Evolutionary conservation across 2,329 filamentous ascomycete genomes (phyloP), one percentile per base, ranked within the genome.

Genomic region (Xylariaceae sp.): DNA sequence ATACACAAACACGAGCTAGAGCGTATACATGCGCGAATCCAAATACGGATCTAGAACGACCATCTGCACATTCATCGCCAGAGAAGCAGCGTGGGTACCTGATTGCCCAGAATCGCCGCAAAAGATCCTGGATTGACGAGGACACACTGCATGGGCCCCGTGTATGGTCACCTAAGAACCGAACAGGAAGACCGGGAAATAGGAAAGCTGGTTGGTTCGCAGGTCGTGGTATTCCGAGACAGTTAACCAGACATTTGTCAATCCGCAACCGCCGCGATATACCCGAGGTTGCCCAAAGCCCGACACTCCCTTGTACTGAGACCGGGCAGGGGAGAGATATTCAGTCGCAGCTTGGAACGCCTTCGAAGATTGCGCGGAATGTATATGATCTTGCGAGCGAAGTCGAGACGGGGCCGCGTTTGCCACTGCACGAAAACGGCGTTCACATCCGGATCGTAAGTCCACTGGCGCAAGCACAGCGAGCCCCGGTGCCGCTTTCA

Each of bases 141-240:
- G 75, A 80, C 44, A 71, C 69, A 47, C 64, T 76, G n/a, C 75
- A 77, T 50, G 75, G 75, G 5, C 75, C 75, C 10, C 68, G 64
- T 55, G 60, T 75, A 43, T 68, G 62, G 51, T 58, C 60, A 15
- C 44, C 42, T 40, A 59, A 58, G 40, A 38, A 48, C 11, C 55
- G 54, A 39, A 48, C 51, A 36, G 35, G 36, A 36, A 50, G 43
- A 39, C 45, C 50, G 35, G 35, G 36, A 36, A 50, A 45, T 35
- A 55, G 50, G 7, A 59, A 49, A 32, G 41, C 53, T 31, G 58
- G 53, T 42, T 61, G 58, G 61, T 39, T 56, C 3, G 36, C 32
- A 1, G 47, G 57, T 42, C 53, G 54, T 31, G 57, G 60, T 27
- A 53, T 56, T 30, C 51, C 49, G 7, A 45, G 57, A 9, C 61